Conservation (phyloP, 306 rosid species). For the Rosa rugosa region DNA sequence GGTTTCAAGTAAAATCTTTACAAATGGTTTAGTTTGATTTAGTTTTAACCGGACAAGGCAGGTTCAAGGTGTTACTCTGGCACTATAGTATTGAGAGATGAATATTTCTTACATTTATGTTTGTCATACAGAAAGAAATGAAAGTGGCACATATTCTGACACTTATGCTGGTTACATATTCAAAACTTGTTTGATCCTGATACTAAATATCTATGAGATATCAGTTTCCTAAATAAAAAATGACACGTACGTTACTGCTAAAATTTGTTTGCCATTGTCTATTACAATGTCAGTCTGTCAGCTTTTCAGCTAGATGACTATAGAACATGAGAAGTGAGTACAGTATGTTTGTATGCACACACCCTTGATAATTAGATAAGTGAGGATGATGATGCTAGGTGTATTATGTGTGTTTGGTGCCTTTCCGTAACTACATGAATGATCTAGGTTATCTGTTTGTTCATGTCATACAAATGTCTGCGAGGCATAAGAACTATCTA, state of each 20-base stretch:
- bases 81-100: background rate
- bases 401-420: background rate
- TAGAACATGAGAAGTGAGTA: background rate
- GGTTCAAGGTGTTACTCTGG: background rate
- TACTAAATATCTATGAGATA: background rate
- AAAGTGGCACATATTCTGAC: background rate
- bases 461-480: slow-evolving; percentile 9
- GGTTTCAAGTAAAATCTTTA: background rate
- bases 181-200: background rate
- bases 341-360: background rate
- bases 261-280: background rate
- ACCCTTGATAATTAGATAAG: background rate
- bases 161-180: background rate
- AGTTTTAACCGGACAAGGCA: background rate
- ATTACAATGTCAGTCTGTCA: background rate
- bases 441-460: background rate
- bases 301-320: background rate
- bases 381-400: background rate
- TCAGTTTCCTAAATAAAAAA: background rate
- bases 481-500: background rate
- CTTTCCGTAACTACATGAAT: background rate
- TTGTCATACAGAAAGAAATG: background rate
- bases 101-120: too few relatives aligned
- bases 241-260: background rate
- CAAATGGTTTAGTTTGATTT: background rate